These are phyloP conservation scores for Breynia disticha DNA, from an alignment of 441 rosid species.

Conservation along the genomic window DNA sequence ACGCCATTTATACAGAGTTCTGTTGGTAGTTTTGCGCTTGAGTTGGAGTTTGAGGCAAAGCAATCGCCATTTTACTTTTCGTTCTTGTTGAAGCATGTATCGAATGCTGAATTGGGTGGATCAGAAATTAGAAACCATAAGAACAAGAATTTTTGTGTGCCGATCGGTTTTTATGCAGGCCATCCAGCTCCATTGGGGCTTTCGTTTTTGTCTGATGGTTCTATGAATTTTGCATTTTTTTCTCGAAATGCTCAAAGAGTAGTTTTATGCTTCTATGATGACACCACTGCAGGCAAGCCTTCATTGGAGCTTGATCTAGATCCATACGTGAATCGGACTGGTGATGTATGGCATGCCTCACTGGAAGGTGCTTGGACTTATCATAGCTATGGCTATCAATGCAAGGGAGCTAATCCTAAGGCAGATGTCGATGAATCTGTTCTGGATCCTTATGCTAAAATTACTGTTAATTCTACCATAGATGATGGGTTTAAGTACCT, in stretches of 20 bases:
- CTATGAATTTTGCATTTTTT: conserved; percentile 64
- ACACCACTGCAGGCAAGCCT: conserved; percentile 38
- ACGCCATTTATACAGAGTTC: conserved; percentile 39
- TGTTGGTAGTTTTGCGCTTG: conserved; percentile 30
- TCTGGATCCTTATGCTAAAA: conserved; percentile 79
- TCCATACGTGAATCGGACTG: conserved; percentile 70
- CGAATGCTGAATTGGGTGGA: conserved; percentile 20
- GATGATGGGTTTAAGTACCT: conserved; percentile 30
- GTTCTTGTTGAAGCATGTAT: conserved; percentile 48
- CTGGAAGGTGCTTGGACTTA: conserved; percentile 40
- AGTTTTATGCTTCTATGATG: conserved; percentile 65
- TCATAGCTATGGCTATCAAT: conserved; percentile 52
- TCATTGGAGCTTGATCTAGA: conserved; percentile 90
- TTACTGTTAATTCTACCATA: conserved; percentile 25
- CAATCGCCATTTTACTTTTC: conserved; percentile 67
- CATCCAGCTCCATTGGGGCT: conserved; percentile 66
- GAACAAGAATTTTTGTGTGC: conserved; percentile 55
- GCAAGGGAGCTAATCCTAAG: conserved; percentile 26
- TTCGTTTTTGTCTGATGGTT: conserved; percentile 52
- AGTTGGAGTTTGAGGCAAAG: conserved; percentile 62
- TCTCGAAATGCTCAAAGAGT: conserved; percentile 47
- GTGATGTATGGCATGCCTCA: conserved; percentile 84
- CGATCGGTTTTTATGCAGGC: conserved; percentile 70
- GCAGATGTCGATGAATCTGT: conserved; percentile 26
- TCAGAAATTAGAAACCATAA: conserved; percentile 49